A percentile compares a stretch with the other conserved stretches of the same genome.
Conservation (phyloP, 805 yeast genomes). For the Crinitomyces ghanaensis region DNA sequence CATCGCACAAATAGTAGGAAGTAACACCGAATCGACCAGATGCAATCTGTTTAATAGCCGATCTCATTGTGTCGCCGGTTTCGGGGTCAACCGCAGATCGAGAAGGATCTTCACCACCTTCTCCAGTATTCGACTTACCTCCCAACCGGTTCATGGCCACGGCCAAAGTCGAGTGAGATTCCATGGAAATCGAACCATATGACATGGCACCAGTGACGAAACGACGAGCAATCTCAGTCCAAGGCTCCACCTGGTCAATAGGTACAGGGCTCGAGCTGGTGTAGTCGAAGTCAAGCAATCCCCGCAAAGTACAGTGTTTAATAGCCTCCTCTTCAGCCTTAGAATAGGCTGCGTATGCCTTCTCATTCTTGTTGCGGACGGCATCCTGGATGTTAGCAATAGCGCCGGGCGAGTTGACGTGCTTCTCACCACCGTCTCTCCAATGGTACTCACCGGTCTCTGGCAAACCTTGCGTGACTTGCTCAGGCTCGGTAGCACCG, state of each 20-base stretch:
- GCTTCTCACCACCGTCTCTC: constrained; percentile 98
- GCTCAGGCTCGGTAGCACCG: no score
- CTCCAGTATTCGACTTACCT: constrained; percentile 97
- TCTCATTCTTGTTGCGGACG: constrained; percentile 92
- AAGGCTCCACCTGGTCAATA: constrained; percentile 95
- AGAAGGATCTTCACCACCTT: constrained; percentile 98
- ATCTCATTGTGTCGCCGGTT: constrained; percentile 96
- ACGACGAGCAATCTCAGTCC: constrained; percentile 97
- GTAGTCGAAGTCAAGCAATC: constrained; percentile 82
- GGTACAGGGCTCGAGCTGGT: constrained; percentile 67
- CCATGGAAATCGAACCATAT: constrained; percentile 97
- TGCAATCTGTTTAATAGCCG: constrained; percentile 97
- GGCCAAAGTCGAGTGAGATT: constrained; percentile 93
- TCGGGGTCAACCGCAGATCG: constrained; percentile 65
- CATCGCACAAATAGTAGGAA: constrained; percentile 85
- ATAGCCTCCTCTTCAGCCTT: constrained; percentile 87
- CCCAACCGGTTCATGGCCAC: constrained; percentile 98
- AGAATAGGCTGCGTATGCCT: constrained; percentile 81
- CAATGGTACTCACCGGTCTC: constrained; percentile 97
- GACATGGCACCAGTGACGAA: constrained; percentile 99
- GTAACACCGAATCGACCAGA: constrained; percentile 98
- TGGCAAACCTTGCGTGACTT: constrained; percentile 66
- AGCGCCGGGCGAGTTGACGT: constrained; percentile 88
- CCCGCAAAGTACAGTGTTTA: constrained; percentile 86
- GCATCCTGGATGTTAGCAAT: constrained; percentile 95